phyloP scores from a whole-genome alignment of 2,329 filamentous ascomycete genomes.

The Sclerotinia spermophila region DNA sequence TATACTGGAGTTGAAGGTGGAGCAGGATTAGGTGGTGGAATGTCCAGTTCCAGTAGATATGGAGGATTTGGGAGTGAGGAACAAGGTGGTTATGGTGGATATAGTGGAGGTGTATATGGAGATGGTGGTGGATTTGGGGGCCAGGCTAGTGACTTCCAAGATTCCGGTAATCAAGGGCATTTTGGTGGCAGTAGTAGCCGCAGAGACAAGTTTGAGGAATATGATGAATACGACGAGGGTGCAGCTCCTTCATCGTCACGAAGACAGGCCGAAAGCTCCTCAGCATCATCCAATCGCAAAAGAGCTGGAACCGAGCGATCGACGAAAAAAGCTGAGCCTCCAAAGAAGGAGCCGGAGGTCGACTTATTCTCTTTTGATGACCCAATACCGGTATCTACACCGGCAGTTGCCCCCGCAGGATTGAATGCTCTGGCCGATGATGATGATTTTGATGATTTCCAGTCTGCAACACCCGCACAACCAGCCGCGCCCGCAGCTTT shows the following conservation, averaged over 20 bases:
- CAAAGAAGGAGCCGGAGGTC: slow-evolving; percentile 82
- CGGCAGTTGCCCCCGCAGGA: slow-evolving; percentile 42
- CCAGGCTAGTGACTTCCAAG: slow-evolving; percentile 66
- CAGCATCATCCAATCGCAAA: slow-evolving; percentile 31
- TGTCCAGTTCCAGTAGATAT: slow-evolving; percentile 51
- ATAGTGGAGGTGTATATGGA: slow-evolving; percentile 77
- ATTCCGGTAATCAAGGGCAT: slow-evolving; percentile 41
- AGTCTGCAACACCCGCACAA: slow-evolving; percentile 68
- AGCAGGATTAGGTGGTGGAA: slow-evolving; percentile 52
- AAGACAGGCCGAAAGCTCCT: slow-evolving; percentile 31
- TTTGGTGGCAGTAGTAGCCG: slow-evolving; percentile 41
- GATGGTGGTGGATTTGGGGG: slow-evolving; percentile 93
- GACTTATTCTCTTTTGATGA: slow-evolving; percentile 95
- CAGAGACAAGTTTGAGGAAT: slow-evolving; percentile 86
- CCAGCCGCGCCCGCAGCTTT: slow-evolving; percentile 44
- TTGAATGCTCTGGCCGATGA: slow-evolving; percentile 49
- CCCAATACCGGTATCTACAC: slow-evolving; percentile 49
- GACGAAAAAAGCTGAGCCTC: slow-evolving; percentile 63
- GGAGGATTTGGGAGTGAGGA: slow-evolving; percentile 88
- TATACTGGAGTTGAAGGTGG: slow-evolving; percentile 93
- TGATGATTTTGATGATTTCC: slow-evolving; percentile 97
- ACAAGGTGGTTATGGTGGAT: slow-evolving; percentile 61
- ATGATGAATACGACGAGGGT: slow-evolving; percentile 91
- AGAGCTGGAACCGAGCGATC: slow-evolving; percentile 44
- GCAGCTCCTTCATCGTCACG: slow-evolving; percentile 48